Conservation (phyloP, 2,329 filamentous ascomycete genomes). For the Leptographium radiaticola region DNA sequence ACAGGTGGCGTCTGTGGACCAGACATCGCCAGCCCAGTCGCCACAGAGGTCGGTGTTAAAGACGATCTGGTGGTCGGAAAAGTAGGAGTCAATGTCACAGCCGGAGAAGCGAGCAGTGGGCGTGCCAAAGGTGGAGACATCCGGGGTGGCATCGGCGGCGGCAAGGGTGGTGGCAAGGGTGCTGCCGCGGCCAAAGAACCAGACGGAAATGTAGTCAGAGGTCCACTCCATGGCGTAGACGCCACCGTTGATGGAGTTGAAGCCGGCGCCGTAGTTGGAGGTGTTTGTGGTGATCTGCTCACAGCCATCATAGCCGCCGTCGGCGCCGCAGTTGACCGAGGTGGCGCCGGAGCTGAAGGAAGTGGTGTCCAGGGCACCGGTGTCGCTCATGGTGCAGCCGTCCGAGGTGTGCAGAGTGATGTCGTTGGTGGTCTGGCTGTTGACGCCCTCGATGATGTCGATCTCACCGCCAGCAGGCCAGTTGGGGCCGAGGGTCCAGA, state of each 20-base stretch:
- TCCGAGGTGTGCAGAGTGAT: constrained; percentile 56
- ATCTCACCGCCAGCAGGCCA: constrained; percentile 66
- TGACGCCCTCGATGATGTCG: constrained; percentile 70
- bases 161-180: constrained; percentile 13
- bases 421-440: constrained; percentile 42
- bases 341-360: constrained; percentile 28
- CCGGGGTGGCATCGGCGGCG: constrained; percentile 51
- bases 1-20: constrained; percentile 45
- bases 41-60: constrained; percentile 82
- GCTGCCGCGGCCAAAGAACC: constrained; percentile 59
- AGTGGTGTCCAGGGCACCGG: constrained; percentile 31
- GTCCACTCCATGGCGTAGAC: constrained; percentile 72
- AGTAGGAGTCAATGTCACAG: constrained; percentile 60
- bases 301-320: constrained; percentile 43
- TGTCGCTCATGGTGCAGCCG: constrained; percentile 43
- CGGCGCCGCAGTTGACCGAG: constrained; percentile 9
- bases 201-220: constrained; percentile 56
- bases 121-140: constrained; percentile 54
- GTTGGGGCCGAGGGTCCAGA: constrained; percentile 52
- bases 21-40: constrained; percentile 68
- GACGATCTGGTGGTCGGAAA: constrained; percentile 61
- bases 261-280: constrained; percentile 50
- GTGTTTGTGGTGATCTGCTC: constrained; percentile 36
- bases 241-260: constrained; percentile 58
- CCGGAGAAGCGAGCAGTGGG: constrained; percentile 56